phyloP scores from a whole-genome alignment of 345 rosid genomes.

The Isatis tinctoria region DNA sequence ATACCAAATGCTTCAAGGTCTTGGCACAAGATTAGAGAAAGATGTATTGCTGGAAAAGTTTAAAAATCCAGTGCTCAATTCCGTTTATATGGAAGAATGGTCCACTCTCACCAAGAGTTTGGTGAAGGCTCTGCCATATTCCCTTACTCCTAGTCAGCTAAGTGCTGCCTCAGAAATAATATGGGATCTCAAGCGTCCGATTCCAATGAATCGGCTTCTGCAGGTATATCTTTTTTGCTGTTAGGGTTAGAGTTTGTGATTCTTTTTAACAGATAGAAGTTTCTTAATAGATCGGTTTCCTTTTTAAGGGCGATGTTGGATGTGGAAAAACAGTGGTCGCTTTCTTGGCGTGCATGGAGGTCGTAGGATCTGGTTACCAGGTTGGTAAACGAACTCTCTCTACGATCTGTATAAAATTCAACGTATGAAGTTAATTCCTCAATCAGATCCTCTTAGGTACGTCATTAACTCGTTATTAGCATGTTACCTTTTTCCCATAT shows the following conservation, averaged over 20 bases:
- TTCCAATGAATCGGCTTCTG: slow-evolving; percentile 95
- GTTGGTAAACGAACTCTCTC: slow-evolving; percentile 38
- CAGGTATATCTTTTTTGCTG: slow-evolving; percentile 47
- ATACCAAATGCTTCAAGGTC: slow-evolving; percentile 90
- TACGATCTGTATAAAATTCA: not conserved
- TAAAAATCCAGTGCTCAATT: slow-evolving; percentile 56
- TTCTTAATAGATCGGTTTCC: slow-evolving; percentile 12
- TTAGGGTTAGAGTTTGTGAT: not conserved
- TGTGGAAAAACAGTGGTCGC: slow-evolving; percentile 97
- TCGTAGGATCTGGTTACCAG: slow-evolving; percentile 89
- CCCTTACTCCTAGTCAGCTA: slow-evolving; percentile 88
- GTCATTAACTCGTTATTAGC: not conserved
- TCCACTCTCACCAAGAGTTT: slow-evolving; percentile 67
- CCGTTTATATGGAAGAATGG: slow-evolving; percentile 65
- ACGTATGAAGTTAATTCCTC: not conserved
- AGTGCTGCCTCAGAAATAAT: slow-evolving; percentile 87
- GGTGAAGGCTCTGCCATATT: slow-evolving; percentile 75
- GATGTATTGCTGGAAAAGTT: slow-evolving; percentile 73
- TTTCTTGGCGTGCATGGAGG: slow-evolving; percentile 97
- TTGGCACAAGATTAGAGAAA: slow-evolving; percentile 71
- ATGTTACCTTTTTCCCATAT: slow-evolving; percentile 12
- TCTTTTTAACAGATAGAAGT: slow-evolving; percentile 1
- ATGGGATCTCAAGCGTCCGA: slow-evolving; percentile 85
- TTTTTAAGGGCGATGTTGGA: slow-evolving; percentile 92
- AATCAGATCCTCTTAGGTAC: not conserved